A percentile compares a stretch with the other conserved stretches of the same genome.
These are phyloP conservation scores for Aspergillus carbonarius DNA, from an alignment of 2,329 filamentous ascomycete genomes.

Conservation along the genomic window DNA sequence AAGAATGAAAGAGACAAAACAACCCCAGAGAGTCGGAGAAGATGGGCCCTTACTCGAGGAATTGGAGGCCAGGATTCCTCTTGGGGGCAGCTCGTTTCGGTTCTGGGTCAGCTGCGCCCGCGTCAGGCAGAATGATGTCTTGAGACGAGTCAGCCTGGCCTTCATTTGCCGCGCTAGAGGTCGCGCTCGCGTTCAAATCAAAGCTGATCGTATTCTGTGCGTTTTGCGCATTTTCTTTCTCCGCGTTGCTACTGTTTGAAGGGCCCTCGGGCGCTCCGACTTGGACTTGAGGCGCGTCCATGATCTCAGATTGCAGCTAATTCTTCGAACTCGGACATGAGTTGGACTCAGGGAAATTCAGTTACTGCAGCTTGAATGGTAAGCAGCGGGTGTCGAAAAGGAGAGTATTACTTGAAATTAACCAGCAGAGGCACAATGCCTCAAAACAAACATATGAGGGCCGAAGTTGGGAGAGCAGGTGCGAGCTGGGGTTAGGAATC, in stretches of 20 bases:
- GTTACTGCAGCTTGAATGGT: background rate
- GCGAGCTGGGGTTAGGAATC: background rate
- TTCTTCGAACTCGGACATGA: background rate
- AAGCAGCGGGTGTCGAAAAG: background rate
- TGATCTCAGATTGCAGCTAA: conserved; percentile 2
- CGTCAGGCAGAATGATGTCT: conserved; percentile 23
- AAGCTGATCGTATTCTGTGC: conserved; percentile 9
- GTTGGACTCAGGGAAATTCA: background rate
- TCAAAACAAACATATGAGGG: background rate
- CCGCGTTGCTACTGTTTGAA: background rate
- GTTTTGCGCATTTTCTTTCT: background rate
- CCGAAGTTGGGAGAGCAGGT: background rate
- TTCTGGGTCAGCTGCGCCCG: conserved; percentile 17
- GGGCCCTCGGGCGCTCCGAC: conserved; percentile 13
- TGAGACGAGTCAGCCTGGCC: conserved; percentile 19
- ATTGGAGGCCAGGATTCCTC: conserved; percentile 24
- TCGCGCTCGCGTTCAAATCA: conserved; percentile 30
- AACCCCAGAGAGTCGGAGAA: background rate
- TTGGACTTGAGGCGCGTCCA: conserved; percentile 23
- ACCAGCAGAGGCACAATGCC: background rate
- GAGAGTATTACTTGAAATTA: background rate
- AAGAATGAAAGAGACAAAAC: too few relatives aligned
- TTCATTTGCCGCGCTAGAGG: conserved; percentile 17
- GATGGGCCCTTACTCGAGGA: conserved; percentile 29
- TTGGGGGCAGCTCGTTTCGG: conserved; percentile 17